Base-by-base conservation (phyloP, 2,329 filamentous ascomycete genomes). In the Fusarium phyllophilum region DNA sequence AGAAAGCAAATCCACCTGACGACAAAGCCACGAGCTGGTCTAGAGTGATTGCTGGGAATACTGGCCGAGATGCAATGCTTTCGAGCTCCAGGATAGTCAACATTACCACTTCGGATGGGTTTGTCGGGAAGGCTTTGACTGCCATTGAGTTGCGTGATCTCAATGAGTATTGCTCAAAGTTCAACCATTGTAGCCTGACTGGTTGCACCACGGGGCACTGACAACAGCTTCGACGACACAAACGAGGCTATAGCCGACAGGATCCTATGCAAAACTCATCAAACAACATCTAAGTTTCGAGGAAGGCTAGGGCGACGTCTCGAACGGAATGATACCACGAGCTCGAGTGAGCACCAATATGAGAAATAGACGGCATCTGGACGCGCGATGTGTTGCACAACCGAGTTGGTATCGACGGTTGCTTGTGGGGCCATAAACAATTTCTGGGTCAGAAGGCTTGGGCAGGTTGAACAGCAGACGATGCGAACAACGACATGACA, bases 1-100 rank as follows among this genome's bases (percentile, higher is more conserved):
- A 56, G 77, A 72, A 77, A 68, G 65, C 44, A 74, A 76, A 66
- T 72, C 77, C 77, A 58, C 75, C 66, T 66, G 57, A 56, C 57
- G 51, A 56, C 60, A 58, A 62, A 54, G 36, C 33, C 58, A 51
- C 54, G 29, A 49, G 59, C 45, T 60, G 54, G 56, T 60, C 66
- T 76, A 63, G 57, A 65, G 66, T 51, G 17, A 22, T 51, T 56
- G 67, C 57, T 73, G 68, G 58, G 44, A 73, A 72, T 62, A 52
- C 38, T 45, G 54, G 54, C 57, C 54, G 45, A 68, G 46, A 65
- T 46, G 31, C 51, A 61, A 67, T 56, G 52, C 39, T 46, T 52
- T 51, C 52, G 41, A 38, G 44, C 46, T 41, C 33, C 24, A 36
- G 45, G n/a, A 38, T 33, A 41, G 29, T 18, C 41, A 55, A 36